Base-by-base conservation (phyloP, 1,284 basidiomycete genomes). In the Taiwanofungus camphoratus region DNA sequence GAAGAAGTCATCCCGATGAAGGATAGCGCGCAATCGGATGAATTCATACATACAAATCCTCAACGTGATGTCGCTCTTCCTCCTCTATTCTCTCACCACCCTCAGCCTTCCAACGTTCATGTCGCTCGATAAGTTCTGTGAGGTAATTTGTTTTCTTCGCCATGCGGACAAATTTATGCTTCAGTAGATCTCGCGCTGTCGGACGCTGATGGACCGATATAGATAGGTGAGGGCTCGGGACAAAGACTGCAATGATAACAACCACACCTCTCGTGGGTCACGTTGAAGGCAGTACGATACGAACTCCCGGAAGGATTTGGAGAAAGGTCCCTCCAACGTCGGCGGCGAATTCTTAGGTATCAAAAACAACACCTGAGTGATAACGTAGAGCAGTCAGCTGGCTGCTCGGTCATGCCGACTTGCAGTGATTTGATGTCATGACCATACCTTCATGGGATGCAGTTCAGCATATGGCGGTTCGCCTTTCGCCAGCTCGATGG, bases 321-420 rank as follows among this genome's bases (percentile, higher is more conserved):
- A 91, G 64, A 95, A 99, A 50, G 85, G 82, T 16, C 76, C 79
- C 50, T 96, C 92, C 38, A 99, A 72, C 29, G 79, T 79, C 4
- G 95, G 96, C 2, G 95, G 96, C 3, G 89, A 82, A 59, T 98
- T 98, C 72, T 98, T 97, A 16, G 95, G 96, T 45, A 99, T 99
- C 46, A 99, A 74, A 73, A 99, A 99, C 24, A 99, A 75, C 15
- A 97, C 93, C 89, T 92, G 51, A 19, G 4, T 11, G 29, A 33
- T 16, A 22, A 21, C 20, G 20, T n/a, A n/a, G 8, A 24, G 12
- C 8, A 3, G 13, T n/a, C n/a, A 34, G 5, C 30, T 31, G 22
- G 9, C 5, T 20, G 18, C 29, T 20, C 7, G 24, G 26, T 30
- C 16, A 27, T 15, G 29, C 4, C 39, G 4, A 44, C 33, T 12